Evolutionary conservation across 768 basidiomycete species (phyloP).

Genomic region (Krasilnikovozyma curviuscula): DNA sequence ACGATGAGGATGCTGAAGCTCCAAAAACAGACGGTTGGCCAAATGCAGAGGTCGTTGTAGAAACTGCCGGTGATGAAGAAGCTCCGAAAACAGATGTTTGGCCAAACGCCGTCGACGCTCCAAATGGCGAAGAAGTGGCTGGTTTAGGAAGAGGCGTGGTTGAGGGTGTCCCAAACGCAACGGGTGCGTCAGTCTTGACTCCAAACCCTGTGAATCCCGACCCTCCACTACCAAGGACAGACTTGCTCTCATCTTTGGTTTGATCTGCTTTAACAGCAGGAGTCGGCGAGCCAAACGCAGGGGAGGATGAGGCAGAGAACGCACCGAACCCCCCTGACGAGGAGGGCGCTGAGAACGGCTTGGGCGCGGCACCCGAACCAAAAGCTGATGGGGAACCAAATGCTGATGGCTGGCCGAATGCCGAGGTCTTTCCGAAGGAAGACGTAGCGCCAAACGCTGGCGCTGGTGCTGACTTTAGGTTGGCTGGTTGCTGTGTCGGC

Average conservation of each 20-base stretch:
- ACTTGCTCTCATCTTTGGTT: too few relatives aligned
- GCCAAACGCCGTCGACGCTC: neutral
- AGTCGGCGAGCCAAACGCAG: too few relatives aligned
- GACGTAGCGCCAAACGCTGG: constrained; percentile 1
- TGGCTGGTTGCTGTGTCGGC: neutral
- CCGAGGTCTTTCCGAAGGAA: too few relatives aligned
- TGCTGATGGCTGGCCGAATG: too few relatives aligned
- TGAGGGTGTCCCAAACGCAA: too few relatives aligned
- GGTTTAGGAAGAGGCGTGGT: neutral
- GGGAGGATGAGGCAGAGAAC: too few relatives aligned
- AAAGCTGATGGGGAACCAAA: constrained; percentile 3
- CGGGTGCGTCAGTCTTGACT: too few relatives aligned
- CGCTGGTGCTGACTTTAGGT: neutral
- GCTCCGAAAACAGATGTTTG: constrained; percentile 1
- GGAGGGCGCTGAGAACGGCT: constrained; percentile 1
- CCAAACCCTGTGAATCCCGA: too few relatives aligned
- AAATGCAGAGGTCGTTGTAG: neutral
- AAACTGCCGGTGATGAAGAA: too few relatives aligned
- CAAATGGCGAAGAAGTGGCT: neutral
- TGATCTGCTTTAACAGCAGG: too few relatives aligned
- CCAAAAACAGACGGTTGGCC: neutral
- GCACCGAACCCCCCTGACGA: neutral
- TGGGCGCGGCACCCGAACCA: neutral
- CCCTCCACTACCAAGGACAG: too few relatives aligned
- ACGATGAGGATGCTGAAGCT: too few relatives aligned